Conservation (phyloP, 495 filamentous ascomycete species). For the Neurospora sp. region DNA sequence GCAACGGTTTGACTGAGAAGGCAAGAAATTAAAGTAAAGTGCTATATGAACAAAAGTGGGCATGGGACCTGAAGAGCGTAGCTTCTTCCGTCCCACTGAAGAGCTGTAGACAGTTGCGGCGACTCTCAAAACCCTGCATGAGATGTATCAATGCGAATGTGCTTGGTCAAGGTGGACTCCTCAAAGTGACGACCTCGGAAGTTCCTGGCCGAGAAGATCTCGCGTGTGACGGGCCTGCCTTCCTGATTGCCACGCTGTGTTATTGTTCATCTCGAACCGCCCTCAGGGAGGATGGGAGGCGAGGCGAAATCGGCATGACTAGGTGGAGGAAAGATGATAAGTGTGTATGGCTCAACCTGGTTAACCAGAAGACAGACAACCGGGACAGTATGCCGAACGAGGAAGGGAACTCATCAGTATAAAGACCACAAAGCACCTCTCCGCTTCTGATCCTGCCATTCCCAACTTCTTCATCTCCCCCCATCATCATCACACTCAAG, state of each 20-base stretch:
- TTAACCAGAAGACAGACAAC: background rate
- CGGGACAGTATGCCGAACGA: background rate
- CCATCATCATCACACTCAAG: constrained; percentile 3
- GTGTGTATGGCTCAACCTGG: background rate
- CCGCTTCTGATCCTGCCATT: background rate
- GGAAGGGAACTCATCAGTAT: constrained; percentile 17
- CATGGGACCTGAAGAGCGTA: constrained; percentile 18
- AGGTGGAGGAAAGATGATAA: background rate
- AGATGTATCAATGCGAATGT: background rate
- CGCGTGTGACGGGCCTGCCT: constrained; percentile 35
- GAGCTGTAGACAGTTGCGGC: background rate
- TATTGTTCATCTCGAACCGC: background rate
- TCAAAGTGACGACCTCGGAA: constrained; percentile 24
- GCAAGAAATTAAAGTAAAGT: constrained; percentile 19
- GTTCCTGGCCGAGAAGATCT: constrained; percentile 30
- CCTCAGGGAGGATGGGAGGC: background rate
- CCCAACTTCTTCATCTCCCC: background rate
- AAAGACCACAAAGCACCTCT: constrained; percentile 22
- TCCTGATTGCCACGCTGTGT: constrained; percentile 33
- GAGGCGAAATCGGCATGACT: background rate
- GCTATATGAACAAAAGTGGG: constrained; percentile 21
- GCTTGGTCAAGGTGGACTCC: background rate
- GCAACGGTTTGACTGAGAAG: constrained; percentile 16
- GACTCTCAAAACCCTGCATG: background rate
- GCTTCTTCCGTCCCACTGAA: background rate